Base-by-base conservation (phyloP, 495 filamentous ascomycete genomes). In the Aspergillus indologenus region DNA sequence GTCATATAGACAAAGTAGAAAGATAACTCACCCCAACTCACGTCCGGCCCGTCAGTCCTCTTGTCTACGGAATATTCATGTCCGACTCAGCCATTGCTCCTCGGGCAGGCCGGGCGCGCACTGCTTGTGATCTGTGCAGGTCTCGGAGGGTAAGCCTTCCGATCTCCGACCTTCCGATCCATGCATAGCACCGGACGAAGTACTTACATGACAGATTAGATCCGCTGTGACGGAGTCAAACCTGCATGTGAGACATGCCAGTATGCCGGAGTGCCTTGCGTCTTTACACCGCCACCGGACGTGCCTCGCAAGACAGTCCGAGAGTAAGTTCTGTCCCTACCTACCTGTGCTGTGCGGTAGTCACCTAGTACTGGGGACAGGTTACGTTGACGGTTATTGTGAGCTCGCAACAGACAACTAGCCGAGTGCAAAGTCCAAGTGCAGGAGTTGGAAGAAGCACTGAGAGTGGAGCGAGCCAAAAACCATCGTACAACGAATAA, bases 201-300 rank as follows among this genome's bases (percentile, higher is more conserved):
- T n/a, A n/a, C 12, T 44, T 5, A 44, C 40, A n/a, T 22, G 18
- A 40, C 14, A 15, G 9, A 4, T 29, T 49, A 71, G 68, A 67
- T 71, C 42, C 64, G 66, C 43, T 71, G 68, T 54, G 66, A 71
- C 45, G 58, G 63, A 50, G 61, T 45, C 1, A 57, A 65, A 22
- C 68, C 68, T 8, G 64, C 64, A 21, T 71, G 68, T 40, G 68
- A 71, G 40, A 71, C 57, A n/a, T 71, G 68, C 26, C 53, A 58
- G 45, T n/a, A 67, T 23, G 66, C 66, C 8, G 57, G 60, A 0
- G 45, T 69, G 0, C 54, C 61, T 22, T 71, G 68, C 52, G 63
- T 53, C 14, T 71, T 71, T 20, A 64, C 61, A 1, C 57, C 57
- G 17, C 55, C 43, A 26, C 21, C 45, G 11, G 54, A 43, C 1